phyloP scores from a whole-genome alignment of 805 yeast species.

The Wickerhamomyces kurtzmanii region DNA sequence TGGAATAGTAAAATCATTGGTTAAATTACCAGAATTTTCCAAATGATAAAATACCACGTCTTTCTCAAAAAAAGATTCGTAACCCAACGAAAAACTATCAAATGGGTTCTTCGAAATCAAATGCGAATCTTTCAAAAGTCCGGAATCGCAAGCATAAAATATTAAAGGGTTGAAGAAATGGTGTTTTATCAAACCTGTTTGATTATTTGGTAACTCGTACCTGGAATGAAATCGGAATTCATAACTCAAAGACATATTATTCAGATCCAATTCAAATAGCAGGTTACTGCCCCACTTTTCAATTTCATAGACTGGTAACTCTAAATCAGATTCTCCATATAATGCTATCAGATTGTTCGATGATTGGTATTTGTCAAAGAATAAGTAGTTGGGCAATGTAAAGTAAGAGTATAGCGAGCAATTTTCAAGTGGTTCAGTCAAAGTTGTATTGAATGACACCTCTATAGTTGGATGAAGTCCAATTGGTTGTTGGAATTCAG shows the following conservation, averaged over 20 bases:
- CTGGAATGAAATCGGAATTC: slow-evolving; percentile 37
- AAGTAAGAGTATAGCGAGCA: slow-evolving; percentile 36
- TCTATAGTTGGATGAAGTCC: slow-evolving; percentile 28
- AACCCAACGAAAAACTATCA: slow-evolving; percentile 29
- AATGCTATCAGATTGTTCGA: slow-evolving; percentile 21
- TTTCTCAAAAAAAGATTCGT: slow-evolving; percentile 35
- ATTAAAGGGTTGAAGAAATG: slow-evolving; percentile 27
- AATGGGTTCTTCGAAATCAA: slow-evolving; percentile 23
- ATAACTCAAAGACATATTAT: slow-evolving; percentile 9
- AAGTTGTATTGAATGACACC: slow-evolving; percentile 4
- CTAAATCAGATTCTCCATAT: slow-evolving; percentile 51
- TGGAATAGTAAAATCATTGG: slow-evolving; percentile 28
- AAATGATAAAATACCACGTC: slow-evolving; percentile 32
- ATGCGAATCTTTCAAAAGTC: slow-evolving; percentile 12
- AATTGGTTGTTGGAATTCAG: slow-evolving; percentile 18
- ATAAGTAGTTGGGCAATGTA: slow-evolving; percentile 33
- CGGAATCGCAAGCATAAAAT: slow-evolving; percentile 41
- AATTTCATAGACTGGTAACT: slow-evolving; percentile 41
- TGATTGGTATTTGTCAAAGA: slow-evolving; percentile 48
- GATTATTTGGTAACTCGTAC: slow-evolving; percentile 29
- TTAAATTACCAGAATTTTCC: slow-evolving; percentile 6
- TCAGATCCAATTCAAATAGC: slow-evolving; percentile 23
- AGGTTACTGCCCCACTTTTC: slow-evolving; percentile 36
- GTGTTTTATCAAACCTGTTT: slow-evolving; percentile 9
- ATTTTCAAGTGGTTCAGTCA: slow-evolving; percentile 3